These are phyloP conservation scores for Arabidopsis suecica DNA, from an alignment of 345 rosid genomes.

Conservation along the genomic window DNA sequence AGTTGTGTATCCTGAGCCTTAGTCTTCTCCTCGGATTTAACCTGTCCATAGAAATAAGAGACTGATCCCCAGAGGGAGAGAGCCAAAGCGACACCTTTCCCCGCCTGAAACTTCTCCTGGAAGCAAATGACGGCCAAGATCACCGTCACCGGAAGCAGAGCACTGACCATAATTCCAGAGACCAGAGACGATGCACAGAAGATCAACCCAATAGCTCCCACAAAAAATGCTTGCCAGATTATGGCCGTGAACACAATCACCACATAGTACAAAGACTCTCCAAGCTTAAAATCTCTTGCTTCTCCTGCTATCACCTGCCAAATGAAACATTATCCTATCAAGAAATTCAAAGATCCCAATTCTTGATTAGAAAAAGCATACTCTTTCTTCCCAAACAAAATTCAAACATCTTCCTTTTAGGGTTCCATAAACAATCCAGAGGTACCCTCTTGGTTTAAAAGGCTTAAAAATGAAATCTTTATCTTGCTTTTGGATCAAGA, in stretches of 20 bases:
- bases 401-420: neutral
- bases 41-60: slow-evolving; percentile 76
- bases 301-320: slow-evolving; percentile 61
- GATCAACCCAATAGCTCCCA: slow-evolving; percentile 63
- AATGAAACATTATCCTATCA: neutral
- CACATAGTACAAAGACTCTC: slow-evolving; percentile 52
- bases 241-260: slow-evolving; percentile 49
- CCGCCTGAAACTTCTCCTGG: slow-evolving; percentile 65
- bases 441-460: neutral
- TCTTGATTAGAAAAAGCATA: neutral
- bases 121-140: slow-evolving; percentile 64
- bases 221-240: slow-evolving; percentile 56
- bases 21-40: slow-evolving; percentile 20
- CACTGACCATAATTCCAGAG: slow-evolving; percentile 54
- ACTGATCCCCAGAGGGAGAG: slow-evolving; percentile 74
- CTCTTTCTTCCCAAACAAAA: neutral
- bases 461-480: neutral
- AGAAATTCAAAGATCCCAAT: neutral
- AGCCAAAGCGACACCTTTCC: slow-evolving; percentile 66
- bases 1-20: slow-evolving; percentile 24
- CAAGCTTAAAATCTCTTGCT: slow-evolving; percentile 57
- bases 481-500: slow-evolving; percentile 1
- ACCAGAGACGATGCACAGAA: slow-evolving; percentile 60
- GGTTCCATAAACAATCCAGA: neutral
- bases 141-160: slow-evolving; percentile 62